These are phyloP conservation scores for Musa beccarii DNA, from an alignment of 176 grass and related monocot genomes.

Conservation along the genomic window DNA sequence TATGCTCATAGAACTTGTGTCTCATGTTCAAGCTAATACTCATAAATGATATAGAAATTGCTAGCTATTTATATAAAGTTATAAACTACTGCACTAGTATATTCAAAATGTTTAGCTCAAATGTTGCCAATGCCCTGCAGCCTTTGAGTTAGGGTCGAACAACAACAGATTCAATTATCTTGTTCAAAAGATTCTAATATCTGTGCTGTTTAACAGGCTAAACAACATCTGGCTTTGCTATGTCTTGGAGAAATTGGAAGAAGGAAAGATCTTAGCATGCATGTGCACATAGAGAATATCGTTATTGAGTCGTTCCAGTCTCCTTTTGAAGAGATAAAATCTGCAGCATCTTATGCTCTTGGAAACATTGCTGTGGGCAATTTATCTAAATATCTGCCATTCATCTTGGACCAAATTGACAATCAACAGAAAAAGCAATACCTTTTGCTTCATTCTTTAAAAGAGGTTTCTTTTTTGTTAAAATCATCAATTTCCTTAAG, in stretches of 20 bases:
- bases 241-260: conserved; percentile 86
- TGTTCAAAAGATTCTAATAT: not conserved
- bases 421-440: conserved; percentile 97
- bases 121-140: too few relatives aligned
- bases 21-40: too few relatives aligned
- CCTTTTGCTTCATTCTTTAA: conserved; percentile 84
- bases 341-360: conserved; percentile 85
- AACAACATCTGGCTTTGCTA: conserved; percentile 81
- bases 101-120: too few relatives aligned
- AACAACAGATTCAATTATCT: too few relatives aligned
- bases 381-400: conserved; percentile 81
- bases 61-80: too few relatives aligned
- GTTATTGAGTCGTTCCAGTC: conserved; percentile 94
- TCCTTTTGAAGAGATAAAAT: conserved; percentile 94
- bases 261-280: conserved; percentile 67
- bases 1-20: too few relatives aligned
- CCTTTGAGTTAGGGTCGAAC: too few relatives aligned
- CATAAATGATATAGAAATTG: too few relatives aligned
- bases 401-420: conserved; percentile 89
- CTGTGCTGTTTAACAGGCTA: conserved; percentile 35
- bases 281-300: conserved; percentile 81
- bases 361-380: conserved; percentile 95
- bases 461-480: conserved; percentile 45
- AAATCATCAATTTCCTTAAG: conserved; percentile 13
- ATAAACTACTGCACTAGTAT: too few relatives aligned